Conservation (phyloP, 805 yeast genomes). For the Teunomyces tritomae region DNA sequence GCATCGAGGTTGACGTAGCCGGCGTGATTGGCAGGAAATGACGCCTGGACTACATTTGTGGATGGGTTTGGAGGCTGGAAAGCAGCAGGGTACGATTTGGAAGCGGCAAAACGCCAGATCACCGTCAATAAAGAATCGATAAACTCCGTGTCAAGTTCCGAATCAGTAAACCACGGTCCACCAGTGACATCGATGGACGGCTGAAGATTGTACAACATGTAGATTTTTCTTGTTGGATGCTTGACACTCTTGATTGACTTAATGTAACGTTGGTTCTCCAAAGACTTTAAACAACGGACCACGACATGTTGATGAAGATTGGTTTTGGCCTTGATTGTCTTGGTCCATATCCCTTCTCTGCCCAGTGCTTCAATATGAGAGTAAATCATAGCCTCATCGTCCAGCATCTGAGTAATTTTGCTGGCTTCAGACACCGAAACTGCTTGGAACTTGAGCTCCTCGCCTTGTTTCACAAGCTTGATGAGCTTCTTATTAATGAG, state of each 20-base stretch:
- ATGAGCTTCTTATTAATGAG: constrained; percentile 57
- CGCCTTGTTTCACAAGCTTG: constrained; percentile 66
- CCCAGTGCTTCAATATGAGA: constrained; percentile 90
- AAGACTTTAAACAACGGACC: constrained; percentile 70
- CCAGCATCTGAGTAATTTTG: constrained; percentile 71
- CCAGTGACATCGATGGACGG: constrained; percentile 97
- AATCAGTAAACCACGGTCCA: constrained; percentile 98
- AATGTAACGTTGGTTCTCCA: constrained; percentile 79
- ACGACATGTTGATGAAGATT: constrained; percentile 92
- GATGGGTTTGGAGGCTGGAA: constrained; percentile 43
- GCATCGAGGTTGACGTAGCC: constrained; percentile 70
- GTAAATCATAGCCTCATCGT: constrained; percentile 89
- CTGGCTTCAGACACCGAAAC: constrained; percentile 71
- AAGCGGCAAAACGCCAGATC: constrained; percentile 83
- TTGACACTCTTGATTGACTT: constrained; percentile 89
- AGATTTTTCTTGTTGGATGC: constrained; percentile 90
- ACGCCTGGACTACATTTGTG: constrained; percentile 42
- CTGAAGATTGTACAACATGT: constrained; percentile 89
- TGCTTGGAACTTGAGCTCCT: constrained; percentile 70
- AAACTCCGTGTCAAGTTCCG: constrained; percentile 91
- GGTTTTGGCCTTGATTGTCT: constrained; percentile 82
- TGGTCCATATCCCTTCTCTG: constrained; percentile 95
- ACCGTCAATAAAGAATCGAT: constrained; percentile 80
- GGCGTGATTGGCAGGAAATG: constrained; percentile 57
- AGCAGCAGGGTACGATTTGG: constrained; percentile 72